Percentiles rank a stretch among this genome's conserved stretches.
Conservation (phyloP, 2,329 filamentous ascomycete species). For the Dactylonectria macrodidyma region DNA sequence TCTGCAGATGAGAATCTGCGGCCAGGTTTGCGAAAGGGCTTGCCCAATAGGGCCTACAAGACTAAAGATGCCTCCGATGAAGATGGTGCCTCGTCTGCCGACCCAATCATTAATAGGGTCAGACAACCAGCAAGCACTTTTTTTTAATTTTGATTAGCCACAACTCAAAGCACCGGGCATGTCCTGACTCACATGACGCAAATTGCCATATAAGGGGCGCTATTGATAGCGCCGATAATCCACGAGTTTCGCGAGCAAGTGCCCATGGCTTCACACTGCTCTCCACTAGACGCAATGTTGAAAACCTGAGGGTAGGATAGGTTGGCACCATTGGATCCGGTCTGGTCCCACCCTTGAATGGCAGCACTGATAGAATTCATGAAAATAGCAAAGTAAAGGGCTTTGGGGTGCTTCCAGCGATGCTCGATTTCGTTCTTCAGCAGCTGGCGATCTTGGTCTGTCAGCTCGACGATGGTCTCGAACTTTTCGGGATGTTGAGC, state of each 20-base stretch:
- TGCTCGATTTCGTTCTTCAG: background rate
- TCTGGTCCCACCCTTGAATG: conserved; percentile 76
- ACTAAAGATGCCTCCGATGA: conserved; percentile 61
- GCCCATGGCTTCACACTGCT: conserved; percentile 1
- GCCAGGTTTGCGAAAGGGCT: conserved; percentile 72
- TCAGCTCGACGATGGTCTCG: background rate
- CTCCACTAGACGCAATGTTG: conserved; percentile 48
- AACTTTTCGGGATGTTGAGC: background rate
- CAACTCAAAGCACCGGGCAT: background rate
- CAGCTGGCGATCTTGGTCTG: background rate
- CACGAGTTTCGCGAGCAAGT: conserved; percentile 57
- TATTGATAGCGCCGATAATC: conserved; percentile 50
- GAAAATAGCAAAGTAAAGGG: conserved; percentile 57
- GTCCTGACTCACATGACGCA: conserved; percentile 69
- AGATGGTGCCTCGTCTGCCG: conserved; percentile 72
- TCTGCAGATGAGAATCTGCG: conserved; percentile 73
- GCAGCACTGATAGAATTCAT: conserved; percentile 69
- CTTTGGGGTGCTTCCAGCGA: conserved; percentile 11
- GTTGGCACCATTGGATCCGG: conserved; percentile 72
- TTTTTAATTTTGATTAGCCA: background rate
- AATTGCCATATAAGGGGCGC: conserved; percentile 57
- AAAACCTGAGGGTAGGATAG: conserved; percentile 67
- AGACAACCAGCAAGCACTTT: conserved; percentile 25
- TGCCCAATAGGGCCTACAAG: background rate
- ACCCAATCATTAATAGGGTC: conserved; percentile 74